These are phyloP conservation scores for Prunus kanzakura DNA, from an alignment of 306 rosid species.

Conservation along the genomic window DNA sequence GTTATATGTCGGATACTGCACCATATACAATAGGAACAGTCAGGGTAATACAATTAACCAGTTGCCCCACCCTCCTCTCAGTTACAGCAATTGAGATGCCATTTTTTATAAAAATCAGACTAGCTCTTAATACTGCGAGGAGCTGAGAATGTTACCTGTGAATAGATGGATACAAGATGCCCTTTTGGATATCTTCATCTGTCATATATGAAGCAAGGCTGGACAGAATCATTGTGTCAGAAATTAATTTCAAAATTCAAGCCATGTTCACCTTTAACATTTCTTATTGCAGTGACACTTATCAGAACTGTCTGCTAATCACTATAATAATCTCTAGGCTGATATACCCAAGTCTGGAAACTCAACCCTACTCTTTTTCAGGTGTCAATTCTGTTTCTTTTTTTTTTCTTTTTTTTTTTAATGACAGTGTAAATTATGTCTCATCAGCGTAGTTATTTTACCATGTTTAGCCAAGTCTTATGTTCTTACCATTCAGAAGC, in stretches of 20 bases:
- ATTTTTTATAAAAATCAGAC: not conserved
- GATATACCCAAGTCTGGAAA: not conserved
- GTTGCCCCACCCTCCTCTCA: not conserved
- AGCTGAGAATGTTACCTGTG: constrained; percentile 47
- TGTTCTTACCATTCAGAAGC: constrained; percentile 83
- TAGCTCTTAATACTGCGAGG: not conserved
- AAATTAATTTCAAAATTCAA: constrained; percentile 22
- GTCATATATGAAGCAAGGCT: constrained; percentile 97
- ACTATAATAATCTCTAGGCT: not conserved
- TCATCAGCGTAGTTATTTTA: not conserved
- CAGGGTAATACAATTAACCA: constrained; percentile 16
- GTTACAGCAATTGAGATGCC: no score
- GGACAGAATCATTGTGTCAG: constrained; percentile 43
- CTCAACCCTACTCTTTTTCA: not conserved
- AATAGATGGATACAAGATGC: constrained; percentile 83
- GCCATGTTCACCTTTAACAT: not conserved
- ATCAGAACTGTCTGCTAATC: not conserved
- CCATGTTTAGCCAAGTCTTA: not conserved
- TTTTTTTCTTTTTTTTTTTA: no score
- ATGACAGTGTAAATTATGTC: not conserved
- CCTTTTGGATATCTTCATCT: constrained; percentile 68
- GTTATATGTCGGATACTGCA: constrained; percentile 80
- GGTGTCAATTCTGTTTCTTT: no score
- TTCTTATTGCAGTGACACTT: not conserved
- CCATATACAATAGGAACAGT: constrained; percentile 18